Percentiles rank a stretch among this genome's conserved stretches.
phyloP scores from a whole-genome alignment of 257 asterid species.

The Nicotiana tomentosiformis region DNA sequence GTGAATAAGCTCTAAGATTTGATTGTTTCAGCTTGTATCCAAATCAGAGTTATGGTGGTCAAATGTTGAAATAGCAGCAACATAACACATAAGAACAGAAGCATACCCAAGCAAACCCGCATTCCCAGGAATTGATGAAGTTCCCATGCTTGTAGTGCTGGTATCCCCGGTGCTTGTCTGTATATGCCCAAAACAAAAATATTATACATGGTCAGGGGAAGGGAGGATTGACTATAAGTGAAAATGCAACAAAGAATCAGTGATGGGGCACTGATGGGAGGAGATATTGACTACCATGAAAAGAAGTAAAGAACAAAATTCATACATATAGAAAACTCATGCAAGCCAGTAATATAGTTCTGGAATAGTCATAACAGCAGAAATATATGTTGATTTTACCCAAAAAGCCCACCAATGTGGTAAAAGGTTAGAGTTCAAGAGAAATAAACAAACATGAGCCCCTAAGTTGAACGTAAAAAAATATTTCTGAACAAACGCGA shows the following conservation, averaged over 20 bases:
- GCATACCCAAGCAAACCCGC: conserved; percentile 94
- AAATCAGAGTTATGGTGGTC: not conserved
- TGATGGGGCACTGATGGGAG: not conserved
- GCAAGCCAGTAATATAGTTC: not conserved
- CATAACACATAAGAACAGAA: not conserved
- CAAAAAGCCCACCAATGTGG: not conserved
- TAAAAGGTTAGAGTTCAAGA: not conserved
- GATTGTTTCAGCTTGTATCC: not conserved
- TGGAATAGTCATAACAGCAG: not conserved
- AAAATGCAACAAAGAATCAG: not conserved
- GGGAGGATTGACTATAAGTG: not conserved
- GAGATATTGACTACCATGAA: not conserved
- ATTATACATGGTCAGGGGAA: conserved; percentile 11
- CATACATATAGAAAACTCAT: not conserved
- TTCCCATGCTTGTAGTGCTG: conserved; percentile 53
- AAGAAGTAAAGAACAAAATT: not conserved
- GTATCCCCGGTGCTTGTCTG: conserved; percentile 60
- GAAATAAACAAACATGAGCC: not conserved
- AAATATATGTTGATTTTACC: not conserved
- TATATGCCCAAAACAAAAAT: conserved; percentile 19
- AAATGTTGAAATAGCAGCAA: not conserved
- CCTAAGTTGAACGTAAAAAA: not conserved
- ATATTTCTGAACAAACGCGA: not conserved
- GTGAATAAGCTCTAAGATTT: not conserved
- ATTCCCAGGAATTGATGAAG: conserved; percentile 73